Base-by-base conservation (phyloP, 805 yeast genomes). In the Kazachstania martiniae region DNA sequence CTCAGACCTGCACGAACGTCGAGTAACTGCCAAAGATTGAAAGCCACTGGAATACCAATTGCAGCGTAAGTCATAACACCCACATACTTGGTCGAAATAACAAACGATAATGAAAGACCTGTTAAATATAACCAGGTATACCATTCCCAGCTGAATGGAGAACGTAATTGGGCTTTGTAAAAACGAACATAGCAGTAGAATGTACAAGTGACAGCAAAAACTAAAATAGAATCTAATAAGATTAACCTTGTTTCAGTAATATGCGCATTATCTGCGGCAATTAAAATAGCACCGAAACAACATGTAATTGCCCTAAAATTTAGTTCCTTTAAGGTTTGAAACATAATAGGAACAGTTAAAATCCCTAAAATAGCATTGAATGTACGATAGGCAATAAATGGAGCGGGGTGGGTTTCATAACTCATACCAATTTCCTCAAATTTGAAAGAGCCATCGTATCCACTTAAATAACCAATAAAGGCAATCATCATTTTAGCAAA, bases 401-500 rank as follows among this genome's bases (percentile, higher is more conserved):
- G 96, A 15, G 81, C 93, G 17, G 82, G 71, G 59, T 85, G 69
- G n/a, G 65, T 62, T 35, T 75, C 69, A 58, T 86, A 91, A 37
- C 73, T 69, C 44, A 81, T 82, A 27, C 96, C 96, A 57, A 87
- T 87, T 49, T 70, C 74, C 40, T 86, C 94, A 49, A 89, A 91
- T 58, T 86, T 84, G 67, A 86, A 91, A 9, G 70, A 57, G n/a
- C 99, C 99, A 49, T 80, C 76, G 56, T 84, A 91, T 3, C 96
- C 95, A 32, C 79, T 74, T 16, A 91, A 47, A 67, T 78, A 85
- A 27, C 98, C 99, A 25, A 79, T 84, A 37, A 77, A 68, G 0
- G 97, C 97, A 59, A 89, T 84, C 44, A 87, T 66, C 55, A 91
- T 66, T 57, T 91, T 91, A 34, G 95, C 98, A 58, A 91, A 84